A percentile compares a stretch with the other conserved stretches of the same genome.
These are phyloP conservation scores for Syzygium malaccense DNA, from an alignment of 441 rosid genomes.

Conservation along the genomic window DNA sequence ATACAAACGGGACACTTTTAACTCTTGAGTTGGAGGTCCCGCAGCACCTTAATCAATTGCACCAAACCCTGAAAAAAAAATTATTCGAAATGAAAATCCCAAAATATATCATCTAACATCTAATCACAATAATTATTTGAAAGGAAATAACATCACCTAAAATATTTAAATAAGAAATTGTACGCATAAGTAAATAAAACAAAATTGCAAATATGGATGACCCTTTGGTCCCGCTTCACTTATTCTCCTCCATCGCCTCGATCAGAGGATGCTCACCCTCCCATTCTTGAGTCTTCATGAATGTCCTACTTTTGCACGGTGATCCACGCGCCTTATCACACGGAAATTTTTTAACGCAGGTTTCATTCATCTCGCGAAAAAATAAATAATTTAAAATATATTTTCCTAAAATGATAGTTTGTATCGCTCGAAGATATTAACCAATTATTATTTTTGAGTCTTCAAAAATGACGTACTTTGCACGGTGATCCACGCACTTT, in stretches of 20 bases:
- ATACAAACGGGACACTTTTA: accelerated
- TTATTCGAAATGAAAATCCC: too few species aligned
- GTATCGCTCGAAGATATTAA: too few species aligned
- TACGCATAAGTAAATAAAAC: not conserved
- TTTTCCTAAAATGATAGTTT: too few species aligned
- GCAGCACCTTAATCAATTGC: accelerated
- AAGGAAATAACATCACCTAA: not conserved
- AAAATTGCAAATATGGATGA: not conserved
- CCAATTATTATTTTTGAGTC: too few species aligned
- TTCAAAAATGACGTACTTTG: not conserved
- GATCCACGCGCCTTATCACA: too few species aligned
- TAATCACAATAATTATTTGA: not conserved
- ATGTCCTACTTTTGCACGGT: too few species aligned
- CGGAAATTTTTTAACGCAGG: too few species aligned
- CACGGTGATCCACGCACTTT: not conserved
- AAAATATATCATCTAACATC: not conserved
- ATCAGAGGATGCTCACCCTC: not conserved
- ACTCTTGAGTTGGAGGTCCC: not conserved
- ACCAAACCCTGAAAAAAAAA: too few species aligned
- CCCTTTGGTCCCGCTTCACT: not conserved
- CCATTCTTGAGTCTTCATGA: too few species aligned
- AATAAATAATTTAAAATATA: too few species aligned
- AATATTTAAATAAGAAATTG: not conserved
- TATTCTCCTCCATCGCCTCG: not conserved
- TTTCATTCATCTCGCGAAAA: too few species aligned